Base-by-base conservation (phyloP, 805 yeast species). In the Henningerozyma blattae region DNA sequence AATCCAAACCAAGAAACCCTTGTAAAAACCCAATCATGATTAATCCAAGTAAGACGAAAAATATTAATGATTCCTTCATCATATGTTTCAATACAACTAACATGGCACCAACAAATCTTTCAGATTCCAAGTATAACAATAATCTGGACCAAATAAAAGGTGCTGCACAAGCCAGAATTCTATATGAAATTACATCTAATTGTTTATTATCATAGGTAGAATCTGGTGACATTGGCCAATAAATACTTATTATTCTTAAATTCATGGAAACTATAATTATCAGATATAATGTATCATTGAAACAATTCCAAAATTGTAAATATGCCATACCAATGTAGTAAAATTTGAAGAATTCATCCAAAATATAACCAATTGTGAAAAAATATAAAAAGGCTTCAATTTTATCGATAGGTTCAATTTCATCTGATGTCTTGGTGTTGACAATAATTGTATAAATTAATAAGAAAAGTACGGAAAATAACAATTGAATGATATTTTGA, bases 131-230 rank as follows among this genome's bases (percentile, higher is more conserved):
- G 56, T 67, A 84, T 25, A 85, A 64, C 36, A 85, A 59, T 32
- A 85, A 61, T 32, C 95, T 66, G 2, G 81, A 69, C 93, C 94
- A 85, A 70, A 85, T 76, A 43, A 85, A 64, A 3, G 95, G 95
- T 5, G 94, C 80, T 12, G 82, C 86, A 47, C 86, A 68, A 0
- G 94, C 76, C 31, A 85, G 57, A 3, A 83, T 53, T 40, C 93
- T 61, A 52, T 75, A 83, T 0, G 93, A 68, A 5, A 73, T 62
- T 41, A 67, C 66, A 47, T 75, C 82, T 45, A 70, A 45, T 19
- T 49, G 56, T 47, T 40, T 57, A 39, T 40, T 38, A 2, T 47
- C 37, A 16, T 54, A 46, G 1, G 54, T 39, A 10, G 38, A 22
- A 2, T 56, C 33, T n/a, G 54, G 56, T 18, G 41, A 31, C 18